phyloP scores from a whole-genome alignment of 176 grass and related monocot species.

The Hyparrhenia diplandra region DNA sequence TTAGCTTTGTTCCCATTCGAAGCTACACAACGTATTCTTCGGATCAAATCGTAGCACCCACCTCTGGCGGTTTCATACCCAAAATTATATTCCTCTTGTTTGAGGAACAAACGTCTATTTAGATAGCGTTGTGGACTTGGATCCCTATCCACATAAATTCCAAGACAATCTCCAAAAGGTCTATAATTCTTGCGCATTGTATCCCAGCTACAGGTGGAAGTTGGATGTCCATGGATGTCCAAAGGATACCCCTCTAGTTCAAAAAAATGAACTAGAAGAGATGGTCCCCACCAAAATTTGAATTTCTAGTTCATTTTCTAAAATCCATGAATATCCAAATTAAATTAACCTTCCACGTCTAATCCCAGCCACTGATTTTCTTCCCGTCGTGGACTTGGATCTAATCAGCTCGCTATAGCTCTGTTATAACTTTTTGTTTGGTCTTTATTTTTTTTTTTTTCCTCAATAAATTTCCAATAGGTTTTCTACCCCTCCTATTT shows the following conservation, averaged over 20 bases:
- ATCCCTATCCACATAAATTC: background rate
- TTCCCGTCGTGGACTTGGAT: background rate
- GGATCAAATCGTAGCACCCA: background rate
- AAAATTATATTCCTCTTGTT: background rate
- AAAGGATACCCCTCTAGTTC: too few relatives aligned
- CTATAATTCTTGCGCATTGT: background rate
- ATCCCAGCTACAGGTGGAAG: too few relatives aligned
- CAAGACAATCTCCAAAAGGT: background rate
- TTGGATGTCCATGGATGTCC: too few relatives aligned
- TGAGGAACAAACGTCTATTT: background rate
- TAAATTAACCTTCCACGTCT: too few relatives aligned
- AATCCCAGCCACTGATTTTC: background rate
- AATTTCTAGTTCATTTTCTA: too few relatives aligned
- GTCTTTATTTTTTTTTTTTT: background rate
- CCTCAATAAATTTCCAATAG: background rate
- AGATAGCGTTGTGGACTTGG: background rate
- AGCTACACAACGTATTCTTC: background rate
- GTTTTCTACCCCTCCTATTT: too few relatives aligned
- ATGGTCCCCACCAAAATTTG: too few relatives aligned
- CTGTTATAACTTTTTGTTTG: too few relatives aligned
- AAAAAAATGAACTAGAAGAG: too few relatives aligned
- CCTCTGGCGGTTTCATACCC: too few relatives aligned
- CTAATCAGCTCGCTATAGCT: too few relatives aligned
- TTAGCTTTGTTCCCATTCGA: background rate
- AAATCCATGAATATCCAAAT: too few relatives aligned